Evolutionary conservation across 495 filamentous ascomycete species (phyloP).

Genomic region (Apiosordaria backusii): DNA sequence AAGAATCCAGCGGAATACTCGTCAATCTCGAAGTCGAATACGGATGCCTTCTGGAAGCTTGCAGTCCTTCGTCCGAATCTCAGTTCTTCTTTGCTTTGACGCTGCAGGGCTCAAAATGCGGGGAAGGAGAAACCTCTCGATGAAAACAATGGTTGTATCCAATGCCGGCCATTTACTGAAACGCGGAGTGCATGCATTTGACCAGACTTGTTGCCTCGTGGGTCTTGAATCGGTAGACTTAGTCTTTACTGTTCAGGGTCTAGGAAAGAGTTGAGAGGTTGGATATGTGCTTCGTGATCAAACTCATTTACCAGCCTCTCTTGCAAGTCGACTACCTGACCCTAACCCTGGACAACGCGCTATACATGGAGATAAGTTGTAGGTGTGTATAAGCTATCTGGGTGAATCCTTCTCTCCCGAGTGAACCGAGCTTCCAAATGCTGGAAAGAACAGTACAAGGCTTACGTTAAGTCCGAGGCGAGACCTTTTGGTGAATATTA

Average conservation of each 20-base stretch:
- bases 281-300: too few species aligned
- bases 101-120: neutral
- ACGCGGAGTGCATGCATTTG: conserved; percentile 3
- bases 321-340: too few species aligned
- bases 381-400: too few species aligned
- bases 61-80: neutral
- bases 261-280: too few species aligned
- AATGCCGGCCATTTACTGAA: conserved; percentile 4
- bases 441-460: too few species aligned
- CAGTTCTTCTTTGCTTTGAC: neutral
- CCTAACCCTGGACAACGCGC: neutral
- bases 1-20: neutral
- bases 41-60: neutral
- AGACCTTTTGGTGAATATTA: too few species aligned
- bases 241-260: too few species aligned
- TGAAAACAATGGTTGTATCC: conserved; percentile 1
- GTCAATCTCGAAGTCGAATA: neutral
- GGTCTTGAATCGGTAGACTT: neutral
- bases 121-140: conserved; percentile 2
- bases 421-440: too few species aligned
- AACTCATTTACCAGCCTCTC: too few species aligned
- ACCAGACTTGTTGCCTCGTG: neutral
- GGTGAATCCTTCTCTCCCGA: too few species aligned
- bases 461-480: too few species aligned
- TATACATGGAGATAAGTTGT: too few species aligned